phyloP scores from a whole-genome alignment of 2,329 filamentous ascomycete genomes.

The Aotearoamyces nothofagi region DNA sequence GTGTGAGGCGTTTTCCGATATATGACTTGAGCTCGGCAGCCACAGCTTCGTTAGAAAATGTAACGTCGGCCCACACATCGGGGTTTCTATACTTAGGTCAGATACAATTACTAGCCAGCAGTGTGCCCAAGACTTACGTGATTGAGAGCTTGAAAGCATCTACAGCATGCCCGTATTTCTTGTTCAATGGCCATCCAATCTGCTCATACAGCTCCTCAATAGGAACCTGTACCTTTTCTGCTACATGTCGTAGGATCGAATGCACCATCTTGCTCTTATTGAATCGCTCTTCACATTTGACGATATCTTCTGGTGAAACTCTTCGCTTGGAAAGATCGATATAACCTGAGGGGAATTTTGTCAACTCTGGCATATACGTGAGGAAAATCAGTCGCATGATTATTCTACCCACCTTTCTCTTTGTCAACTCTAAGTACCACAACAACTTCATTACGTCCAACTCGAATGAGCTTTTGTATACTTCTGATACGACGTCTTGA shows the following conservation, averaged over 20 bases:
- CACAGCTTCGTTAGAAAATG: constrained; percentile 73
- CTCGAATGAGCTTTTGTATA: constrained; percentile 98
- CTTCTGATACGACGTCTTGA: constrained; percentile 95
- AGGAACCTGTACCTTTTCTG: constrained; percentile 89
- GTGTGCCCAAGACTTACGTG: constrained; percentile 44
- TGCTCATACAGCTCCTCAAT: constrained; percentile 88
- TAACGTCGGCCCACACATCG: constrained; percentile 87
- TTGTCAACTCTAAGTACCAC: constrained; percentile 98
- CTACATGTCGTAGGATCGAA: constrained; percentile 96
- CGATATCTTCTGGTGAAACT: constrained; percentile 92
- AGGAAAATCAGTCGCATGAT: no score
- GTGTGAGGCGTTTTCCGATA: constrained; percentile 92
- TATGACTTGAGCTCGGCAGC: constrained; percentile 85
- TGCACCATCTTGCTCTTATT: constrained; percentile 99
- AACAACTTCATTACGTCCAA: constrained; percentile 95
- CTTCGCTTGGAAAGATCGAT: constrained; percentile 98
- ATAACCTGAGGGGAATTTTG: constrained; percentile 66
- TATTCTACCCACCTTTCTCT: constrained; percentile 76
- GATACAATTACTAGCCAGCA: constrained; percentile 1
- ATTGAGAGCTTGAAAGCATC: constrained; percentile 99
- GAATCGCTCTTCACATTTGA: constrained; percentile 98
- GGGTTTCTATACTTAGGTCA: constrained; percentile 50
- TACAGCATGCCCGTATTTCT: constrained; percentile 90
- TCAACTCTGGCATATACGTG: no score
- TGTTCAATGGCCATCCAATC: constrained; percentile 95